Conservation (phyloP, 192 early-diverging fungal genomes). For the Lunasporangiospora selenospora region DNA sequence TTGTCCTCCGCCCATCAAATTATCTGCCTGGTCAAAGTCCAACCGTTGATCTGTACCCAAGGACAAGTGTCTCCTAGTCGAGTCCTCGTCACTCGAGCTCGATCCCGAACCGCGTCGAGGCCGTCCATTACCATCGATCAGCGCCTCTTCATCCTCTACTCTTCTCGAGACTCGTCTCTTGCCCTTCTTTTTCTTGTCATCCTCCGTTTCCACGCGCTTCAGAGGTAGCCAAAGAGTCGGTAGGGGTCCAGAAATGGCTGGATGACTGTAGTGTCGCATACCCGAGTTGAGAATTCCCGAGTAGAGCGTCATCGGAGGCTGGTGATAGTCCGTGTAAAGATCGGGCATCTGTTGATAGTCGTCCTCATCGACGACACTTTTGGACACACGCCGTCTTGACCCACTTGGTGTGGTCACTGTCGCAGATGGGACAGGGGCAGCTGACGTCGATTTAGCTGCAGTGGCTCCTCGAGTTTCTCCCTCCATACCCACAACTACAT, state of each 20-base stretch:
- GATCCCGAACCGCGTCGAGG: conserved; percentile 1
- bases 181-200: background rate
- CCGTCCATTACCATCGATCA: background rate
- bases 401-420: background rate
- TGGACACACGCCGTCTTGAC: conserved; percentile 1
- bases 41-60: background rate
- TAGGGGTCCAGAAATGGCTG: conserved; percentile 66
- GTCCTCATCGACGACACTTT: conserved; percentile 62
- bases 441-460: no score
- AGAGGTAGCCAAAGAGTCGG: conserved; percentile 80
- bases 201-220: conserved; percentile 21
- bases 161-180: no score
- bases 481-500: conserved; percentile 9
- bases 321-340: conserved; percentile 71
- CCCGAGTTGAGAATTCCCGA: conserved; percentile 79
- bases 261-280: conserved; percentile 71
- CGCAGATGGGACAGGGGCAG: background rate
- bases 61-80: no score
- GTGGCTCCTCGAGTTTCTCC: background rate
- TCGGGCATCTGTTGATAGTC: conserved; percentile 68
- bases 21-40: conserved; percentile 31
- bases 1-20: conserved; percentile 40
- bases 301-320: conserved; percentile 75
- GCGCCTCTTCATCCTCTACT: conserved; percentile 8
- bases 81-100: no score